phyloP scores from a whole-genome alignment of 805 yeast genomes.

The Candida oleophila region DNA sequence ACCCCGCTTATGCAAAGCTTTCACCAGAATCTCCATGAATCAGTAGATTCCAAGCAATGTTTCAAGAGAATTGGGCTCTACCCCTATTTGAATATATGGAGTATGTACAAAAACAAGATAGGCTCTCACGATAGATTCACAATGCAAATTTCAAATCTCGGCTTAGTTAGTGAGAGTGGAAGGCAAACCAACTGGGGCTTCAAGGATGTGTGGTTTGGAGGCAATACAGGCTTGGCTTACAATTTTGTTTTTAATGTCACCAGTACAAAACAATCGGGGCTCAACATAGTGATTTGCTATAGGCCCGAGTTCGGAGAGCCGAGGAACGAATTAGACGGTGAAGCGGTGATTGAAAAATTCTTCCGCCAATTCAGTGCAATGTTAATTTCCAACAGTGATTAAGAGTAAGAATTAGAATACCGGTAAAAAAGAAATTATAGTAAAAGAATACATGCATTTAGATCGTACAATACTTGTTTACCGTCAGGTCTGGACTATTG shows the following conservation, averaged over 20 bases:
- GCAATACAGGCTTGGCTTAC: conserved; percentile 15
- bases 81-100: conserved; percentile 11
- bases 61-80: conserved; percentile 14
- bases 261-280: conserved; percentile 14
- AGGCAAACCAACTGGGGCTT: conserved; percentile 5
- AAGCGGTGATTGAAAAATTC: background rate
- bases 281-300: conserved; percentile 15
- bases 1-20: conserved; percentile 1
- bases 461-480: too few species aligned
- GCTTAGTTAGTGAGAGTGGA: conserved; percentile 9
- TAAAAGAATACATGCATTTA: too few species aligned
- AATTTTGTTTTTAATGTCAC: conserved; percentile 13
- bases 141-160: conserved; percentile 20
- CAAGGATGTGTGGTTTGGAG: conserved; percentile 17
- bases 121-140: conserved; percentile 12
- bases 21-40: background rate
- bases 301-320: conserved; percentile 6
- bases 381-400: background rate
- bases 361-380: background rate
- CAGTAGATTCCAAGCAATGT: conserved; percentile 9
- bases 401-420: too few species aligned
- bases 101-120: conserved; percentile 7
- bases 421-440: too few species aligned
- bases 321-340: background rate
- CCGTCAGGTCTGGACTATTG: too few species aligned